Evolutionary conservation across 352 stramenopile species (phyloP), one percentile per base, ranked within the genome.

Genomic region (Phytophthora pisi): DNA sequence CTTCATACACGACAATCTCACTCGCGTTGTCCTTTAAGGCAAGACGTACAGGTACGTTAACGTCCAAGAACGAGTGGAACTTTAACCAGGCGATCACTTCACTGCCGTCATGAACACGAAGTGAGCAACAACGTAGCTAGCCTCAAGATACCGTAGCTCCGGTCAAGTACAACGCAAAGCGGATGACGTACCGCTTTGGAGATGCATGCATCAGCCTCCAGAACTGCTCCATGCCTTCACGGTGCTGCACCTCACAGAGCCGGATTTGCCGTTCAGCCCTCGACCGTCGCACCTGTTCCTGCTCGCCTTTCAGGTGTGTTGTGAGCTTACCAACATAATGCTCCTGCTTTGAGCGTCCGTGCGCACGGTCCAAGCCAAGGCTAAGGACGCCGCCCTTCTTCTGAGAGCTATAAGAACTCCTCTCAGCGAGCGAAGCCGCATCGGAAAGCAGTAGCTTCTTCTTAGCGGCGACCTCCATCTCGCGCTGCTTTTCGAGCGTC

Each of bases 61-160:
- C 72, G 50, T 93, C 87, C 38, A 74, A 47, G 57, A 95, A 93
- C 4, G 64, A 68, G 40, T 91, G 80, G 5, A 82, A 65, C 26
- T 80, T 84, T 18, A 95, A 64, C 78, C 86, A 90, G 7, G 79
- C 60, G 9, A 90, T 67, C 9, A 78, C 73, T 66, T 92, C 83
- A 18, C 84, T 95, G 52, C 30, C 24, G 20, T 18, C 38, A 65
- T 31, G 6, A 67, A 7, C 28, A 49, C 18, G 5, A 23, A 46
- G 16, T 43, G 9, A 66, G 28, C 20, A 63, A 47, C 42, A 45
- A 24, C 4, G 24, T 13, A 15, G 16, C 9, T 3, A 50, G 43
- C 43, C 16, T 8, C 40, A 23, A 20, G 20, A 20, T 16, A 45
- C 5, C 7, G 16, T 18, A 46, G 15, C 18, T 3, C 5, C 40